Evolutionary conservation across 768 basidiomycete species (phyloP).

Genomic region (Crassisporium funariophilum): DNA sequence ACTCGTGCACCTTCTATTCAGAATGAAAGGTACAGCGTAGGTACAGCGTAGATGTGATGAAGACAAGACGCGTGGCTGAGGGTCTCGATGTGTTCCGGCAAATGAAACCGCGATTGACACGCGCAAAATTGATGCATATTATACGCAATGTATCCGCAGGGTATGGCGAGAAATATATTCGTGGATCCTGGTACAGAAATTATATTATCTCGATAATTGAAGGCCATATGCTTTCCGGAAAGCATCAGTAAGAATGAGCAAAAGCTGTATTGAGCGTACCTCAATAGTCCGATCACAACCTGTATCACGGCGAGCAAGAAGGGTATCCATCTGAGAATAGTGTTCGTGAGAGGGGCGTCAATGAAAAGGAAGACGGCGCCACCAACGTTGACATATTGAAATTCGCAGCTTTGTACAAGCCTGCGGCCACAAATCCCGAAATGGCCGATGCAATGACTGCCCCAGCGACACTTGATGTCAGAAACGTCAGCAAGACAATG

Average conservation of each 20-base stretch:
- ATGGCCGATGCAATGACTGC: slow-evolving; percentile 50
- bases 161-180: too few species aligned
- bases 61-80: too few species aligned
- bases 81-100: too few species aligned
- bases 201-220: neutral
- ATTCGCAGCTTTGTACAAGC: slow-evolving; percentile 44
- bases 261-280: slow-evolving; percentile 25
- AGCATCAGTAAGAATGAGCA: neutral
- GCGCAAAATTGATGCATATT: too few species aligned
- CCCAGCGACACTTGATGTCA: slow-evolving; percentile 44
- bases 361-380: slow-evolving; percentile 4
- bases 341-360: neutral
- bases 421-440: slow-evolving; percentile 46
- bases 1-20: too few species aligned
- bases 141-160: too few species aligned
- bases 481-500: slow-evolving; percentile 45
- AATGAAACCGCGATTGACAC: too few species aligned
- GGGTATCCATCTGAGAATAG: slow-evolving; percentile 43
- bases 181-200: too few species aligned
- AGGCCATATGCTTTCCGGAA: neutral
- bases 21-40: too few species aligned
- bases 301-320: slow-evolving; percentile 46
- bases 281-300: slow-evolving; percentile 42
- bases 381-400: slow-evolving; percentile 56
- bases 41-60: too few species aligned